These are phyloP conservation scores for Xylaria hypoxylon DNA, from an alignment of 2,329 filamentous ascomycete species.

Conservation along the genomic window DNA sequence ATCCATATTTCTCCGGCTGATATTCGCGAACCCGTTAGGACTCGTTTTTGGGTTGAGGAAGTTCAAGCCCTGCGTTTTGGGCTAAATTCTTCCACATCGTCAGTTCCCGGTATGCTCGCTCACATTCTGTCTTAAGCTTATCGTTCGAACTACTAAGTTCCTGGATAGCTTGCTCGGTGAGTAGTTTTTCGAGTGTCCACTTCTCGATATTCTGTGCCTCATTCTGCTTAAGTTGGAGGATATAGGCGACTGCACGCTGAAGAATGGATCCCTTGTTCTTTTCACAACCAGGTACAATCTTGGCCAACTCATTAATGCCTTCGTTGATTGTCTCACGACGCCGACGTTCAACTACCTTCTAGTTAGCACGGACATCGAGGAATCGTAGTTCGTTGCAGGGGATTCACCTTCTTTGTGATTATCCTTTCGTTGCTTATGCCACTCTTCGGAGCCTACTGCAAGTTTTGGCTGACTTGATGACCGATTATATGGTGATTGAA, in stretches of 20 bases:
- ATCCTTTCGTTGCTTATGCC: constrained; percentile 96
- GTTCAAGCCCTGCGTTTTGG: constrained; percentile 68
- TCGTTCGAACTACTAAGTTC: constrained; percentile 90
- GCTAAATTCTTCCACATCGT: constrained; percentile 82
- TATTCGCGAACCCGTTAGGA: constrained; percentile 38
- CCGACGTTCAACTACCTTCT: constrained; percentile 83
- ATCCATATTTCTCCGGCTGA: neutral
- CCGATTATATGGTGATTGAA: constrained; percentile 48
- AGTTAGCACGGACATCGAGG: constrained; percentile 35
- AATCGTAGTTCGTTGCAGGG: neutral
- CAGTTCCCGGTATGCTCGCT: constrained; percentile 80
- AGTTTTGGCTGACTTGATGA: constrained; percentile 72
- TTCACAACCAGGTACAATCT: constrained; percentile 96
- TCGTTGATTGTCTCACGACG: constrained; percentile 98
- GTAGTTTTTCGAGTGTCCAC: constrained; percentile 90
- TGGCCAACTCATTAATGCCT: constrained; percentile 96
- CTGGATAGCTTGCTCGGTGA: constrained; percentile 88
- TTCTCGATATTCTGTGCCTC: constrained; percentile 95
- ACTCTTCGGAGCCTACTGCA: constrained; percentile 94
- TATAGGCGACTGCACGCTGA: constrained; percentile 92
- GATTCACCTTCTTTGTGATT: constrained; percentile 95
- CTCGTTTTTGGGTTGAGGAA: constrained; percentile 57
- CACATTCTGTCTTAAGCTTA: constrained; percentile 84
- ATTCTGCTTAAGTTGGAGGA: constrained; percentile 93
- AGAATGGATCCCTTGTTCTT: constrained; percentile 99